Evolutionary conservation across 176 grass and related monocot genomes (phyloP).

Genomic region (Tillandsia fasciculata): DNA sequence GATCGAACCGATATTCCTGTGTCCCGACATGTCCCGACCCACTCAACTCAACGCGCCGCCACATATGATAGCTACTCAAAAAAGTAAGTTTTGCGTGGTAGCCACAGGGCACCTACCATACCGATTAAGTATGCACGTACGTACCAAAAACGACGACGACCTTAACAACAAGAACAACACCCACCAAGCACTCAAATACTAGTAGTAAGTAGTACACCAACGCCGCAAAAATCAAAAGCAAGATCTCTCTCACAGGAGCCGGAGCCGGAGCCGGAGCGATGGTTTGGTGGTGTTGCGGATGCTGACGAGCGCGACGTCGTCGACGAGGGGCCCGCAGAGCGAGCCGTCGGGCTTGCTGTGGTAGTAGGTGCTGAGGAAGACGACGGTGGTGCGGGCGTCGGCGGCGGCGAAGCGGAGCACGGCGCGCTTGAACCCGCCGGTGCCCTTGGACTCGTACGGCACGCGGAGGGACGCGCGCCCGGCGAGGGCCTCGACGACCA

Average conservation of each 20-base stretch:
- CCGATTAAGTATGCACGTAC: slow-evolving; percentile 14
- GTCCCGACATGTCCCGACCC: too few relatives aligned
- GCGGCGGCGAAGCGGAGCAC: slow-evolving; percentile 58
- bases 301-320: slow-evolving; percentile 50
- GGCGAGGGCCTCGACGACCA: slow-evolving; percentile 74
- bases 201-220: neutral
- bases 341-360: slow-evolving; percentile 77
- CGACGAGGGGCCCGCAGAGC: slow-evolving; percentile 67
- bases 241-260: slow-evolving; percentile 21
- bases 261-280: slow-evolving; percentile 7
- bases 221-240: neutral
- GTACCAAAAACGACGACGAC: neutral
- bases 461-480: slow-evolving; percentile 38
- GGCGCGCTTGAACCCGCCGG: slow-evolving; percentile 57
- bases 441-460: slow-evolving; percentile 61
- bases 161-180: too few relatives aligned
- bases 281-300: slow-evolving; percentile 20
- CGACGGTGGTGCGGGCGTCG: slow-evolving; percentile 36
- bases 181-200: neutral
- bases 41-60: too few relatives aligned
- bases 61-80: too few relatives aligned
- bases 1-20: too few relatives aligned
- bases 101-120: slow-evolving; percentile 21
- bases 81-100: too few relatives aligned
- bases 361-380: slow-evolving; percentile 80